These are phyloP conservation scores for Recurvomyces mirabilis DNA, from an alignment of 495 filamentous ascomycete genomes.

Conservation along the genomic window DNA sequence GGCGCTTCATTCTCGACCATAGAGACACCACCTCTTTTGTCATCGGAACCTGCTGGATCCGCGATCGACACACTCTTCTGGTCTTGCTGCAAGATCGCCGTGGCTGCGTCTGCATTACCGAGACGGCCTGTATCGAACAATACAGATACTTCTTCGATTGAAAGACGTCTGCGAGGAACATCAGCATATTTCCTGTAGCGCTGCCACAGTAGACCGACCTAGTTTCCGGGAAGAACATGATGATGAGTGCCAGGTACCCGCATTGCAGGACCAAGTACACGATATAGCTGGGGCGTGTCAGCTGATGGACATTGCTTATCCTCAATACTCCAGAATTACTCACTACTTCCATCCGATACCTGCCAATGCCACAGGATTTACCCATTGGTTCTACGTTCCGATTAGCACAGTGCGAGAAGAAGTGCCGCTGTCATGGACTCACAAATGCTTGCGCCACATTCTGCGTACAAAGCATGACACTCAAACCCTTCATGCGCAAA, in stretches of 20 bases:
- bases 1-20: background rate
- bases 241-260: background rate
- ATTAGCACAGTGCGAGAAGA: background rate
- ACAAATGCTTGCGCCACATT: constrained; percentile 3
- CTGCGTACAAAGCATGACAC: constrained; percentile 19
- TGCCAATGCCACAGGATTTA: constrained; percentile 27
- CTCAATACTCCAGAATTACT: background rate
- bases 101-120: background rate
- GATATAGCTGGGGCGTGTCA: background rate
- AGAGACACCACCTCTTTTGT: background rate
- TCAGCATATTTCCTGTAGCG: no score
- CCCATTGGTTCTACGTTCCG: constrained; percentile 33
- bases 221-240: background rate
- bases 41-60: no score
- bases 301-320: background rate
- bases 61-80: constrained; percentile 10
- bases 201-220: no score
- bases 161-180: no score
- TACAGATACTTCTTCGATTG: constrained; percentile 1
- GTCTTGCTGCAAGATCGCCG: constrained; percentile 37
- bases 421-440: background rate
- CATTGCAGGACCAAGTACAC: background rate
- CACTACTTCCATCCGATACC: constrained; percentile 23
- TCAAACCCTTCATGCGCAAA: constrained; percentile 59
- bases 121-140: constrained; percentile 1